Evolutionary conservation across 1,139 yeast genomes (phyloP).

Genomic region (Candida sanyaensis): DNA sequence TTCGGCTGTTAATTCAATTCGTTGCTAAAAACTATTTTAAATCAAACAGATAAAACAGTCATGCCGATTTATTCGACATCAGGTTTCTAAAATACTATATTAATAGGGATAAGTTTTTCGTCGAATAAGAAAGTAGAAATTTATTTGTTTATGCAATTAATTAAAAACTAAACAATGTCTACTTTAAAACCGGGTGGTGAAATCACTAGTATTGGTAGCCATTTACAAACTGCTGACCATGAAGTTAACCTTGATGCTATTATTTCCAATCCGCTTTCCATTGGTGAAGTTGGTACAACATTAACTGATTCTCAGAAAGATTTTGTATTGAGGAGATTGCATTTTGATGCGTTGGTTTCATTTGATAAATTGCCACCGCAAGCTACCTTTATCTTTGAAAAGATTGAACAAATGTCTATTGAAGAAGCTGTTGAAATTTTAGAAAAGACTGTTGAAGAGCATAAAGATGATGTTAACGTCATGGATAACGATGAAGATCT

Average conservation of each 20-base stretch:
- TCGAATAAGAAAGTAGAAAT: no score
- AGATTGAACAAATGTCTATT: constrained; percentile 22
- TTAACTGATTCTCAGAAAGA: constrained; percentile 28
- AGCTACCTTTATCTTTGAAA: constrained; percentile 31
- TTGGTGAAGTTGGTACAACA: constrained; percentile 25
- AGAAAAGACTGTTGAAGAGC: constrained; percentile 18
- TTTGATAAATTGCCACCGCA: constrained; percentile 29
- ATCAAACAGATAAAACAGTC: no score
- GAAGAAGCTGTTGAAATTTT: constrained; percentile 25
- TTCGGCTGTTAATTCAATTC: no score
- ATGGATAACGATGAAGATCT: constrained; percentile 8
- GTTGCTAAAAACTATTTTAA: no score
- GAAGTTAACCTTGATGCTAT: constrained; percentile 21
- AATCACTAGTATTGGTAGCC: constrained; percentile 5
- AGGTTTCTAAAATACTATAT: no score
- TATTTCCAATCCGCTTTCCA: constrained; percentile 20
- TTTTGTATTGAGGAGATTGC: constrained; percentile 27
- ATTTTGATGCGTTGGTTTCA: constrained; percentile 25
- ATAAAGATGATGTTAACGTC: constrained; percentile 20
- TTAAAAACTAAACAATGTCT: no score
- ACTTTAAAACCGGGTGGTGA: no score
- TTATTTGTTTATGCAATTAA: no score
- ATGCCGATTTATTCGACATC: no score
- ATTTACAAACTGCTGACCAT: constrained; percentile 11
- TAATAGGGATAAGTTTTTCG: no score